phyloP scores from a whole-genome alignment of 2,329 filamentous ascomycete species.

The Penicillium brevicompactum region DNA sequence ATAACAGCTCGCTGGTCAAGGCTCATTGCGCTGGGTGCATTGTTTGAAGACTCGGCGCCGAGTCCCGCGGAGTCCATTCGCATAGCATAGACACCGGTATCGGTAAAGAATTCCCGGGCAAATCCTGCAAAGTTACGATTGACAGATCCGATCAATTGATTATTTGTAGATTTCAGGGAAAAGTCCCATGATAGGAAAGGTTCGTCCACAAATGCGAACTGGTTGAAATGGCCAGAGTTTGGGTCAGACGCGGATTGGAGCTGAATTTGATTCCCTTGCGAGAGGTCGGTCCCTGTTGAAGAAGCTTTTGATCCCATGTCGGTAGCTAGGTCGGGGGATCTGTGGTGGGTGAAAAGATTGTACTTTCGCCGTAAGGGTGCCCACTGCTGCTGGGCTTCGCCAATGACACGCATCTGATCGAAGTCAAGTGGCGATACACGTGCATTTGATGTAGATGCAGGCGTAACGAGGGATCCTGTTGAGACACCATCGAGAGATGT shows the following conservation, averaged over 20 bases:
- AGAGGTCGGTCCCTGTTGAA: slow-evolving; percentile 51
- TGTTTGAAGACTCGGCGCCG: slow-evolving; percentile 37
- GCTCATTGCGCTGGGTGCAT: slow-evolving; percentile 56
- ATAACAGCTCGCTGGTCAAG: slow-evolving; percentile 67
- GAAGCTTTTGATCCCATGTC: slow-evolving; percentile 42
- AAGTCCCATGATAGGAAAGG: slow-evolving; percentile 68
- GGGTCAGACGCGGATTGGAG: slow-evolving; percentile 31
- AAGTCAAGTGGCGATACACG: slow-evolving; percentile 58
- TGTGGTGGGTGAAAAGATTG: slow-evolving; percentile 63
- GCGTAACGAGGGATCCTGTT: slow-evolving; percentile 42
- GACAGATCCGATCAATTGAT: slow-evolving; percentile 59
- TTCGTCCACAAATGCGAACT: slow-evolving; percentile 66
- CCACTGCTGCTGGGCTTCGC: slow-evolving; percentile 66
- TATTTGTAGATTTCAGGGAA: slow-evolving; percentile 55
- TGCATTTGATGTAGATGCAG: slow-evolving; percentile 47
- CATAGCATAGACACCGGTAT: slow-evolving; percentile 66
- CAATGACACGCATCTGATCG: slow-evolving; percentile 63
- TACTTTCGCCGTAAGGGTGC: slow-evolving; percentile 64
- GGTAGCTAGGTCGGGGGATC: slow-evolving; percentile 40
- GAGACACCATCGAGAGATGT: slow-evolving; percentile 49
- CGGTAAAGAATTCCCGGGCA: slow-evolving; percentile 65
- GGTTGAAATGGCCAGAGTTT: slow-evolving; percentile 52
- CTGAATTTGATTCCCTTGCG: slow-evolving; percentile 51
- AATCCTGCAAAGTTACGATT: slow-evolving; percentile 66
- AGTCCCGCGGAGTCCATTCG: slow-evolving; percentile 64